These are phyloP conservation scores for Boletus rubropictus DNA, from an alignment of 768 basidiomycete genomes.

Conservation along the genomic window DNA sequence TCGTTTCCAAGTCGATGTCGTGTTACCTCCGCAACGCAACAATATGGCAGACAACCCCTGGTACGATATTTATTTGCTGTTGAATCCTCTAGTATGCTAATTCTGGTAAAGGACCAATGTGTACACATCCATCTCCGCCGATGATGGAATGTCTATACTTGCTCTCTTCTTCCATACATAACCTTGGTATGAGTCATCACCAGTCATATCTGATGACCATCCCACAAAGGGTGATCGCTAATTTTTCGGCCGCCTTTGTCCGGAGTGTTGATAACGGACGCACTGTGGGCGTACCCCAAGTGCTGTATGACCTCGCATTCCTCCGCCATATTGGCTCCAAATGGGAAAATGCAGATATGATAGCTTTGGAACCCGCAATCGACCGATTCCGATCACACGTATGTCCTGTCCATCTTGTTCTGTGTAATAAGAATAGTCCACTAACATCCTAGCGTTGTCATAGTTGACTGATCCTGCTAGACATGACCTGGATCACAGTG, in stretches of 20 bases:
- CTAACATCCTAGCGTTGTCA: constrained; percentile 4
- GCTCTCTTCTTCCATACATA: constrained; percentile 49
- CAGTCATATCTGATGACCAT: constrained; percentile 31
- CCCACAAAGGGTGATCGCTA: constrained; percentile 35
- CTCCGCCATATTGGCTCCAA: constrained; percentile 38
- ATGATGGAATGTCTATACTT: constrained; percentile 51
- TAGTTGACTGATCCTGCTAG: constrained; percentile 13
- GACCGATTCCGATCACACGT: constrained; percentile 26
- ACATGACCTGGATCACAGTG: constrained; percentile 25
- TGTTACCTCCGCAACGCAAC: constrained; percentile 15
- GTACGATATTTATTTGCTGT: constrained; percentile 9
- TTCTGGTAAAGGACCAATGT: constrained; percentile 13
- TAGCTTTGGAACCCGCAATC: constrained; percentile 27
- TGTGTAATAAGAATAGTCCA: not conserved
- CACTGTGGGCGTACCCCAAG: constrained; percentile 28
- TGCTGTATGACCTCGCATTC: constrained; percentile 44
- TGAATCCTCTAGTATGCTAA: constrained; percentile 10
- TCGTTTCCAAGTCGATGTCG: constrained; percentile 28
- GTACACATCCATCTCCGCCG: constrained; percentile 44
- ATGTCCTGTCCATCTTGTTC: constrained; percentile 9
- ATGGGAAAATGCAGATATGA: constrained; percentile 20
- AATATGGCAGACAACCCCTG: constrained; percentile 1
- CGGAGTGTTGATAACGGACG: constrained; percentile 30
- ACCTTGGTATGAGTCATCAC: constrained; percentile 46
- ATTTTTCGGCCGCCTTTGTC: constrained; percentile 31